Conservation (phyloP, 2,329 filamentous ascomycete genomes). For the Sphaceloma murrayae region DNA sequence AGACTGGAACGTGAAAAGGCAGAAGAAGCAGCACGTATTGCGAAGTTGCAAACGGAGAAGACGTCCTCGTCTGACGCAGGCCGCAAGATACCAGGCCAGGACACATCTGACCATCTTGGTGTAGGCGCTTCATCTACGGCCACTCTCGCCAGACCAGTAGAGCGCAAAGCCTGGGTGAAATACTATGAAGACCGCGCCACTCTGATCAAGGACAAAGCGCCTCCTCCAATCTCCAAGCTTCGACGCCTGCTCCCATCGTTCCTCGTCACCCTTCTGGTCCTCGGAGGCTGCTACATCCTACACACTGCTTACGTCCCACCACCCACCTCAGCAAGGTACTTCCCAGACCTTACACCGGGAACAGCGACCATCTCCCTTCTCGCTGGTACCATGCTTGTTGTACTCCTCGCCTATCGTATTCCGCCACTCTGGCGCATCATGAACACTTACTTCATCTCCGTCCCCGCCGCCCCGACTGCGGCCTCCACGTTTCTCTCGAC, state of each 20-base stretch:
- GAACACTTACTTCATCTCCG: slow-evolving; percentile 59
- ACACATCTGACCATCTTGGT: slow-evolving; percentile 18
- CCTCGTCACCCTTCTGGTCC: slow-evolving; percentile 30
- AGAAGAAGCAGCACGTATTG: slow-evolving; percentile 21
- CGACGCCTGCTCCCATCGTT: slow-evolving; percentile 39
- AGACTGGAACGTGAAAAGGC: slow-evolving; percentile 14
- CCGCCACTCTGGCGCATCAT: slow-evolving; percentile 56
- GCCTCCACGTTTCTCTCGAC: slow-evolving; percentile 52
- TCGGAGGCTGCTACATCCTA: slow-evolving; percentile 37
- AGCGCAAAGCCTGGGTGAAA: slow-evolving; percentile 29
- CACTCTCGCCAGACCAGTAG: slow-evolving; percentile 19
- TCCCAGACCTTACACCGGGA: slow-evolving; percentile 52
- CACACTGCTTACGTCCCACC: slow-evolving; percentile 43
- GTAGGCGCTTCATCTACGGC: not conserved
- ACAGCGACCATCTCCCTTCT: slow-evolving; percentile 55
- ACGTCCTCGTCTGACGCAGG: not conserved
- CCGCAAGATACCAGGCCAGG: slow-evolving; percentile 1
- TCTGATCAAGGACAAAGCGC: slow-evolving; percentile 27
- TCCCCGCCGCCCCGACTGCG: slow-evolving; percentile 56
- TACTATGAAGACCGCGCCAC: slow-evolving; percentile 30
- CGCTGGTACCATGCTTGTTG: slow-evolving; percentile 48
- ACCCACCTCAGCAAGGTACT: slow-evolving; percentile 42
- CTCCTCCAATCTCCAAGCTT: slow-evolving; percentile 26
- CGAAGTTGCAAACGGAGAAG: not conserved
- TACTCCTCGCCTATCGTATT: slow-evolving; percentile 52